A percentile compares a stretch with the other conserved stretches of the same genome.
Evolutionary conservation across 768 basidiomycete genomes (phyloP).

Genomic region (Kwoniella heveanensis): DNA sequence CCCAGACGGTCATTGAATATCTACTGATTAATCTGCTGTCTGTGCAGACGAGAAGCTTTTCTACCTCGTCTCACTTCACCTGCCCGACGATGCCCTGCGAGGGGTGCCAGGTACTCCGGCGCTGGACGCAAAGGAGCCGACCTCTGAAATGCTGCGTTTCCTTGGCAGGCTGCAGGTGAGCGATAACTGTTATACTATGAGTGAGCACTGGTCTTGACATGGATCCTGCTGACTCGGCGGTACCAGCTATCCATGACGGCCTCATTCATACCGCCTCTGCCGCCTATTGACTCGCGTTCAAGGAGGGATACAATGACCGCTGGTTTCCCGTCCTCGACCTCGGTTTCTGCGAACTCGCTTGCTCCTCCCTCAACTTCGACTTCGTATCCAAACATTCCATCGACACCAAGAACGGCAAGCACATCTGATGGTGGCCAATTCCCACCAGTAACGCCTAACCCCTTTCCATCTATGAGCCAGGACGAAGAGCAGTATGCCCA

Average conservation of each 20-base stretch:
- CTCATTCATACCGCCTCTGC: slow-evolving; percentile 62
- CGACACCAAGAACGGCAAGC: slow-evolving; percentile 31
- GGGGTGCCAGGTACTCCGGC: slow-evolving; percentile 14
- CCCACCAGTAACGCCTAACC: slow-evolving; percentile 81
- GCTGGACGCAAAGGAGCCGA: slow-evolving; percentile 20
- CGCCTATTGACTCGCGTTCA: slow-evolving; percentile 6
- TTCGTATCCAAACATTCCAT: slow-evolving; percentile 51
- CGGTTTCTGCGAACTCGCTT: slow-evolving; percentile 9
- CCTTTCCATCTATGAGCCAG: slow-evolving; percentile 72
- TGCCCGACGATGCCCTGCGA: slow-evolving; percentile 20
- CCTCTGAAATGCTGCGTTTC: slow-evolving; percentile 30
- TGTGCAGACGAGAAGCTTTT: slow-evolving; percentile 42
- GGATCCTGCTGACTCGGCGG: not conserved
- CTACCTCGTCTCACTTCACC: slow-evolving; percentile 32
- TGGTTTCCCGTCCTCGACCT: slow-evolving; percentile 8
- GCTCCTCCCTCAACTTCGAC: slow-evolving; percentile 14
- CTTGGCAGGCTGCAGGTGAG: slow-evolving; percentile 27
- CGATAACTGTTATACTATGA: not conserved
- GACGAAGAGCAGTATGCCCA: slow-evolving; percentile 75
- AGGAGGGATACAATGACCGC: slow-evolving; percentile 1
- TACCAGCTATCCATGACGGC: slow-evolving; percentile 76
- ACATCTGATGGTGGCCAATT: slow-evolving; percentile 50
- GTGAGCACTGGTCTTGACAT: not conserved
- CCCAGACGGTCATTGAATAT: too few species aligned
- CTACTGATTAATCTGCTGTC: not conserved